Percentiles rank a stretch among this genome's conserved stretches.
Conservation (phyloP, 139 green algal species). For the Edaphochlamys debaryana region DNA sequence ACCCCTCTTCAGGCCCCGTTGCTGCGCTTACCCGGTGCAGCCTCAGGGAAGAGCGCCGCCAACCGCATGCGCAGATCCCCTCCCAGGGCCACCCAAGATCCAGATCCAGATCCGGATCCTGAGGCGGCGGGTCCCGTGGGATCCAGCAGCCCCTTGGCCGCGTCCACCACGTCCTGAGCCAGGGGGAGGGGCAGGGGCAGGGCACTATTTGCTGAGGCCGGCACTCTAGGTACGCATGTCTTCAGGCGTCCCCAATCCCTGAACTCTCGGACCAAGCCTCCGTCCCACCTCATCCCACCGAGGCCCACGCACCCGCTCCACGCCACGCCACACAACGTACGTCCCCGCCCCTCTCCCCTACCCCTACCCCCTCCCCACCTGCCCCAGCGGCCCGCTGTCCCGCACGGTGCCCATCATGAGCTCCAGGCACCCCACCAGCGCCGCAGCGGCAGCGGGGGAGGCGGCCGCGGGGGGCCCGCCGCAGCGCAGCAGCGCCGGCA, state of each 20-base stretch:
- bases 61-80: conserved; percentile 9
- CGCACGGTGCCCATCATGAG: conserved; percentile 12
- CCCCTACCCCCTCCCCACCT: background rate
- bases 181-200: too few relatives aligned
- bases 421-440: conserved; percentile 25
- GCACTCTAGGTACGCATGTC: too few relatives aligned
- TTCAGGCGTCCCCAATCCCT: too few relatives aligned
- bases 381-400: conserved; percentile 11
- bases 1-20: too few relatives aligned
- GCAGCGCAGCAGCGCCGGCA: conserved; percentile 22
- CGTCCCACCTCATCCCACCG: too few relatives aligned
- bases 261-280: too few relatives aligned
- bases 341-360: too few relatives aligned
- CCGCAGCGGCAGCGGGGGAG: background rate
- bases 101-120: too few relatives aligned
- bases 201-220: too few relatives aligned
- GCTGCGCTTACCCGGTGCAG: conserved; percentile 1
- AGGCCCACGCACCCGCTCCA: too few relatives aligned
- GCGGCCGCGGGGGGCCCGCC: conserved; percentile 2
- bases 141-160: background rate
- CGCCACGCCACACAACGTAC: too few relatives aligned
- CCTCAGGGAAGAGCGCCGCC: conserved; percentile 32
- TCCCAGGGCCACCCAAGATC: background rate
- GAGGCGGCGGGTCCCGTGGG: background rate
- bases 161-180: background rate